phyloP scores from a whole-genome alignment of 345 rosid species.

The Murraya koenigii region DNA sequence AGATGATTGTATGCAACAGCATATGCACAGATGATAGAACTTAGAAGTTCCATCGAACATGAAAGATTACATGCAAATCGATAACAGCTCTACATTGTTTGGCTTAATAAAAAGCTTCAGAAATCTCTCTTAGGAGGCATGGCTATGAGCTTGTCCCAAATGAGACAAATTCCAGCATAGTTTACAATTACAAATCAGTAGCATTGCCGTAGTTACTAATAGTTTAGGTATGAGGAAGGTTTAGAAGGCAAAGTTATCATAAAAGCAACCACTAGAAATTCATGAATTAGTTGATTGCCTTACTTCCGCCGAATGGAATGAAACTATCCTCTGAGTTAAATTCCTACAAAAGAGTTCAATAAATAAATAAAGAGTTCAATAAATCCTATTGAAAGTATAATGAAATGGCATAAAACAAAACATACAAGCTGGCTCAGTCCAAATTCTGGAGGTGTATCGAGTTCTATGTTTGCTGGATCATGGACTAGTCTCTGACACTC shows the following conservation, averaged over 20 bases:
- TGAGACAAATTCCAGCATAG: neutral
- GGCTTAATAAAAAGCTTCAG: neutral
- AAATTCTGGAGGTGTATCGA: slow-evolving; percentile 91
- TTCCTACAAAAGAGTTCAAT: slow-evolving; percentile 40
- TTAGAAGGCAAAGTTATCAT: neutral
- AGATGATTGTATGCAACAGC: neutral
- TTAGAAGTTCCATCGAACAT: neutral
- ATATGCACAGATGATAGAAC: neutral
- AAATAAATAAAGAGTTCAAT: neutral
- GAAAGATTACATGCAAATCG: neutral
- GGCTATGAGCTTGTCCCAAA: neutral
- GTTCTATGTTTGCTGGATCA: slow-evolving; percentile 81
- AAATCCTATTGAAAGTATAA: neutral
- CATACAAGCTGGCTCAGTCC: slow-evolving; percentile 92
- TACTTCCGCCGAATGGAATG: slow-evolving; percentile 69
- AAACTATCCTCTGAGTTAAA: slow-evolving; percentile 96
- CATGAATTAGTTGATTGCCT: slow-evolving; percentile 31
- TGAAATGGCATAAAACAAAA: neutral
- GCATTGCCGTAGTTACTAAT: slow-evolving; percentile 5
- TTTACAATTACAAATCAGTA: neutral
- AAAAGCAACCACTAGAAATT: neutral
- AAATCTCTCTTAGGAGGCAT: neutral
- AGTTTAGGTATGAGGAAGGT: neutral
- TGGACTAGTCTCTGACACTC: slow-evolving; percentile 68
- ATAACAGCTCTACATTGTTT: neutral